phyloP scores from a whole-genome alignment of 768 basidiomycete species.

The Xerocomus brunneocitrinus region DNA sequence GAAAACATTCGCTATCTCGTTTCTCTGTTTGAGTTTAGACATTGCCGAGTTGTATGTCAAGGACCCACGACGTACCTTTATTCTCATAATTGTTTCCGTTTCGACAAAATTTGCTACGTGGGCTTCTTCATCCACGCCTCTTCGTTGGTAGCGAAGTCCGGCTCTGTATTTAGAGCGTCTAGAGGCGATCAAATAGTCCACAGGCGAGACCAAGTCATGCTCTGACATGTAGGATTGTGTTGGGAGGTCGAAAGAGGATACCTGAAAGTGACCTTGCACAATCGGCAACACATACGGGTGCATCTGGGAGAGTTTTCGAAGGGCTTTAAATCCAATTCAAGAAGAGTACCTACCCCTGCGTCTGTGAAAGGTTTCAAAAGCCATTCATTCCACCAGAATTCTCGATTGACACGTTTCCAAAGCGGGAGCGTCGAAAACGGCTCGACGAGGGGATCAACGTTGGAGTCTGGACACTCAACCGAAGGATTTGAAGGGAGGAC shows the following conservation, averaged over 20 bases:
- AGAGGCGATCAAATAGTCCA: slow-evolving; percentile 82
- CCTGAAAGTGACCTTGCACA: slow-evolving; percentile 90
- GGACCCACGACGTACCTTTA: slow-evolving; percentile 51
- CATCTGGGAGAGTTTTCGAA: slow-evolving; percentile 38
- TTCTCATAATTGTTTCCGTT: slow-evolving; percentile 83
- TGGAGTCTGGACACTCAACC: slow-evolving; percentile 28
- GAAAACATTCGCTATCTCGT: slow-evolving; percentile 72
- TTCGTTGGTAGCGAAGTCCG: slow-evolving; percentile 88
- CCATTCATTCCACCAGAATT: slow-evolving; percentile 97
- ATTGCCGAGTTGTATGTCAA: neutral
- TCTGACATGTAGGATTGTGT: slow-evolving; percentile 35
- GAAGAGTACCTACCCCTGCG: slow-evolving; percentile 58
- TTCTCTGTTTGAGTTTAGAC: slow-evolving; percentile 46
- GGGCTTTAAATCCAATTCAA: neutral
- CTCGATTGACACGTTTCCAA: slow-evolving; percentile 85
- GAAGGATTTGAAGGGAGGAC: slow-evolving; percentile 37
- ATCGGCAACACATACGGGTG: slow-evolving; percentile 87
- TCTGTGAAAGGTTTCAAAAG: slow-evolving; percentile 82
- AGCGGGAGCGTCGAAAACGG: slow-evolving; percentile 76
- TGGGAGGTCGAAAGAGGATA: slow-evolving; percentile 61
- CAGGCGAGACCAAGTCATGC: slow-evolving; percentile 36
- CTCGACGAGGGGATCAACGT: slow-evolving; percentile 57
- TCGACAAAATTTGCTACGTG: slow-evolving; percentile 96
- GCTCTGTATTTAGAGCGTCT: slow-evolving; percentile 85
- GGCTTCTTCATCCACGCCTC: slow-evolving; percentile 91